Evolutionary conservation across 2,329 filamentous ascomycete species (phyloP).

Genomic region (Thelonectria blattea): DNA sequence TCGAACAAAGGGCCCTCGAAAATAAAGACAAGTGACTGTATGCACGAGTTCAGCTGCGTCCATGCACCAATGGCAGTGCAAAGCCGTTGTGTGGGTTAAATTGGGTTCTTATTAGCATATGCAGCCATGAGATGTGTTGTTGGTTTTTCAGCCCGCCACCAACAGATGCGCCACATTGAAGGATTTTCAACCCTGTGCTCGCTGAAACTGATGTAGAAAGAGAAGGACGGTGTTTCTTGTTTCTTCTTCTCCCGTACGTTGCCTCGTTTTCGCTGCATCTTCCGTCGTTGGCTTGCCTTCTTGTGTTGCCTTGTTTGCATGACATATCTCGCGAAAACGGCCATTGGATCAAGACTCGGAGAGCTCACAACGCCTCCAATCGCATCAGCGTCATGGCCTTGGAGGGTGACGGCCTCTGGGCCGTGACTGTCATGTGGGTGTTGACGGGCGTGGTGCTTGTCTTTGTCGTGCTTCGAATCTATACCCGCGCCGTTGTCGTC

Average conservation of each 20-base stretch:
- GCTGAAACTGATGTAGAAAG: background rate
- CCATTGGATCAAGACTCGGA: background rate
- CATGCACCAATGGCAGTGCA: background rate
- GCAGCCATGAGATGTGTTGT: background rate
- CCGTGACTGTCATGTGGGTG: constrained; percentile 22
- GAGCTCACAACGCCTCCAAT: background rate
- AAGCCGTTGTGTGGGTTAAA: background rate
- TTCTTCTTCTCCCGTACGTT: background rate
- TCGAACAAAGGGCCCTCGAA: background rate
- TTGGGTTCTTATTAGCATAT: background rate
- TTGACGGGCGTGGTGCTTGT: constrained; percentile 28
- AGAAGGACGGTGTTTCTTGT: background rate
- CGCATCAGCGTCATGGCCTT: background rate
- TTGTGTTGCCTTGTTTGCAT: background rate
- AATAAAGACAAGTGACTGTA: background rate
- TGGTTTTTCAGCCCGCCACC: background rate
- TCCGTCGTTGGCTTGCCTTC: background rate
- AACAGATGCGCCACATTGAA: background rate
- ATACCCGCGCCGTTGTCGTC: constrained; percentile 41
- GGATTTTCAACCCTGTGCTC: background rate
- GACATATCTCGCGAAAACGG: background rate
- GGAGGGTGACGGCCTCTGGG: constrained; percentile 11
- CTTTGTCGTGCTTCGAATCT: constrained; percentile 43
- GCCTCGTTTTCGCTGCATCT: no score
- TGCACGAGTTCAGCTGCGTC: no score